Evolutionary conservation across 1,284 basidiomycete genomes (phyloP).

Genomic region (Cystobasidium slooffiae): DNA sequence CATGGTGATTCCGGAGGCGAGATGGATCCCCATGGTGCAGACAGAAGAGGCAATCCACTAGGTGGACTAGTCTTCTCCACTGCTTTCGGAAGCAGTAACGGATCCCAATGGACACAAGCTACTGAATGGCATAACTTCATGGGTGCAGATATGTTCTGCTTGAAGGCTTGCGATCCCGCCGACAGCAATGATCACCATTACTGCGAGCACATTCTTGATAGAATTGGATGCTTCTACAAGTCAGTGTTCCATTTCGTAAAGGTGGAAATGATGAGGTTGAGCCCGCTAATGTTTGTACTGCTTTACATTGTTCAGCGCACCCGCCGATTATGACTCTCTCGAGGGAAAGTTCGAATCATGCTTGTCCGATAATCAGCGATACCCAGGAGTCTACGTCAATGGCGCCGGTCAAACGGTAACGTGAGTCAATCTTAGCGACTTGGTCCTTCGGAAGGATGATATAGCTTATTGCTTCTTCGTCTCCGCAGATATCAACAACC

Average conservation of each 20-base stretch:
- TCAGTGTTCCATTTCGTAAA: neutral
- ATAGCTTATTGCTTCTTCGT: neutral
- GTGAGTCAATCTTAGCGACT: slow-evolving; percentile 3
- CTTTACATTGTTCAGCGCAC: slow-evolving; percentile 34
- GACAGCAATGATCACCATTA: slow-evolving; percentile 9
- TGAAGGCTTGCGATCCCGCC: slow-evolving; percentile 43
- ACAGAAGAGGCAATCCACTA: slow-evolving; percentile 45
- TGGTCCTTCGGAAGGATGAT: neutral
- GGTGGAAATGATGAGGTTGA: too few species aligned
- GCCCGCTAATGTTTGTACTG: neutral
- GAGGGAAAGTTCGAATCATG: slow-evolving; percentile 49
- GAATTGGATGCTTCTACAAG: slow-evolving; percentile 37
- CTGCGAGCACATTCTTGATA: slow-evolving; percentile 51
- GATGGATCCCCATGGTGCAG: slow-evolving; percentile 55
- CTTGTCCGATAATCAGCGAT: slow-evolving; percentile 49
- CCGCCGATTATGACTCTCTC: slow-evolving; percentile 46
- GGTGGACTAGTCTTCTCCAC: slow-evolving; percentile 57
- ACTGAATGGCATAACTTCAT: slow-evolving; percentile 44
- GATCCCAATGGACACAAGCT: slow-evolving; percentile 30
- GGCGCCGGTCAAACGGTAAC: slow-evolving; percentile 44
- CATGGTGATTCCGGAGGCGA: slow-evolving; percentile 68
- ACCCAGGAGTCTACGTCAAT: slow-evolving; percentile 46
- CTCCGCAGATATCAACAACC: slow-evolving; percentile 63
- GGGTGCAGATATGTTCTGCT: slow-evolving; percentile 43
- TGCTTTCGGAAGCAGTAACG: slow-evolving; percentile 51